phyloP scores from a whole-genome alignment of 2,329 filamentous ascomycete species.

The Diplodia mutila region DNA sequence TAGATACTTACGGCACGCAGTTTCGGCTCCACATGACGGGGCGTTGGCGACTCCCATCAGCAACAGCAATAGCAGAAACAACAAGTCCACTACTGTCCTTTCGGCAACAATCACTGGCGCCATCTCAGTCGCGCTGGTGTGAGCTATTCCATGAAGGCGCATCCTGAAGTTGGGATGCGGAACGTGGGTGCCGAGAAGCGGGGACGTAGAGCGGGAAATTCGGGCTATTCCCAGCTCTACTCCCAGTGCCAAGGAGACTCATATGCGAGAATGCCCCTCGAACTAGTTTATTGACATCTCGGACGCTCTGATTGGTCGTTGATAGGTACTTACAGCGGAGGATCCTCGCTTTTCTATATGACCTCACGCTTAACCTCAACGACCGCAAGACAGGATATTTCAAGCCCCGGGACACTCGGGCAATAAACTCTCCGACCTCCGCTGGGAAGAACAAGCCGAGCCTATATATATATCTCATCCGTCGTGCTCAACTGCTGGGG shows the following conservation, averaged over 20 bases:
- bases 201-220: not conserved
- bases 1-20: not conserved
- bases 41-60: not conserved
- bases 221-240: not conserved
- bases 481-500: not conserved
- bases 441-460: not conserved
- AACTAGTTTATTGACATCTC: not conserved
- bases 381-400: not conserved
- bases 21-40: slow-evolving; percentile 13
- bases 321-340: not conserved
- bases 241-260: no score
- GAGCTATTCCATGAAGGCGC: no score
- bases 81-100: no score
- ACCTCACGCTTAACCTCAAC: not conserved
- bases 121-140: no score
- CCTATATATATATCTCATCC: not conserved
- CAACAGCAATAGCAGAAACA: no score
- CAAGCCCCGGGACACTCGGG: not conserved
- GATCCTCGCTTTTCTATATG: not conserved
- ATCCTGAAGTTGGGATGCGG: no score
- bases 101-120: no score
- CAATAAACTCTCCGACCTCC: not conserved
- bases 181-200: no score
- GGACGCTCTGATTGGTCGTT: not conserved
- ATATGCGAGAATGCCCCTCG: not conserved